Base-by-base conservation (phyloP, 441 rosid genomes). In the Croton laevigatus region DNA sequence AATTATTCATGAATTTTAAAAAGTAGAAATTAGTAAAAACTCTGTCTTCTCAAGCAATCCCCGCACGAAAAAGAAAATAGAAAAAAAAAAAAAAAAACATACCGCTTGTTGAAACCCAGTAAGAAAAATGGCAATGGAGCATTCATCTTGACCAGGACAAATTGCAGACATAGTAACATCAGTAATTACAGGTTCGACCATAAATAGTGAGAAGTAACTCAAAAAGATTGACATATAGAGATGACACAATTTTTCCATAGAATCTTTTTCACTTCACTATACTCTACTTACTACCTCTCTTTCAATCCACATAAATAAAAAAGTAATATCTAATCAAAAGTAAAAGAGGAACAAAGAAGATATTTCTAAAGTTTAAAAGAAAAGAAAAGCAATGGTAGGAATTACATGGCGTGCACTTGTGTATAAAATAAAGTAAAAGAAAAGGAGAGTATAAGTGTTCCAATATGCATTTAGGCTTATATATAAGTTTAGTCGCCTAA, bases 91-190 rank as follows among this genome's bases (percentile, higher is more conserved):
- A 27, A 40, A 40, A 40, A 40, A 40, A 2, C 10, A 6, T 65
- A 85, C 87, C 86, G 81, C 85, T 67, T 85, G 84, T 62, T 83
- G 84, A 49, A 81, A 63, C 13, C 84, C 87, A 1, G 81, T 44
- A 61, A 85, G 80, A 66, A 78, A 81, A 70, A 85, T 83, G 55
- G 85, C 83, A 38, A 80, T 54, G 23, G 87, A 81, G 78, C 89
- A 83, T 59, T 80, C 73, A 48, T 19, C 55, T 71, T 44, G 40
- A 8, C 80, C 80, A 7, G 87, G 85, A 71, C 89, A 85, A 61
- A 85, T 61, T 0, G 85, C 87, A 11, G 76, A 62, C 79, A 81
- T 78, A 11, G 84, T 80, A 37, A 80, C 82, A 48, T 83, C 86
- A 12, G 78, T 75, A 48, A 80, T 77, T 73, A 72, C 77, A 0